Percentiles rank a stretch among this genome's conserved stretches.
phyloP scores from a whole-genome alignment of 441 rosid species.

The Gossypium lobatum region DNA sequence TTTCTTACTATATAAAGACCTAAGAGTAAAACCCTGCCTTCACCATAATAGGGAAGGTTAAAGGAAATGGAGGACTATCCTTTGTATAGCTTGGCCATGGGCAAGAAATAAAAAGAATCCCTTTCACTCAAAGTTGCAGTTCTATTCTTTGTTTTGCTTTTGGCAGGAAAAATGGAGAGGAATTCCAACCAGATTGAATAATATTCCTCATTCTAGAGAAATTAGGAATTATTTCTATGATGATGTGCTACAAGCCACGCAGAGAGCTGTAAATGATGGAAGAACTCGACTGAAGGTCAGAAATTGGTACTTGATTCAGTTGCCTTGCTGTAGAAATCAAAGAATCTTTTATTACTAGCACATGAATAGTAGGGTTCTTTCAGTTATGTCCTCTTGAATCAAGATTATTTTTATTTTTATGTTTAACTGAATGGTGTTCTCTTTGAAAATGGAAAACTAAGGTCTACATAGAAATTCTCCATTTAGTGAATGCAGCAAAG shows the following conservation, averaged over 20 bases:
- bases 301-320: not conserved
- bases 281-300: conserved; percentile 70
- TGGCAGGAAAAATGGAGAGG: conserved; percentile 86
- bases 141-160: conserved; percentile 26
- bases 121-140: not conserved
- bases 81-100: not conserved
- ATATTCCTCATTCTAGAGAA: conserved; percentile 92
- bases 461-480: not conserved
- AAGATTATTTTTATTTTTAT: not conserved
- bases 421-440: not conserved
- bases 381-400: not conserved
- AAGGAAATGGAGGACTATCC: not conserved
- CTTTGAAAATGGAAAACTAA: not conserved
- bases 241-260: conserved; percentile 77
- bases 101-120: not conserved
- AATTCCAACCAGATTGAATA: conserved; percentile 85
- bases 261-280: conserved; percentile 69
- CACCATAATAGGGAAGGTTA: not conserved
- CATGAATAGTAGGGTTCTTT: not conserved
- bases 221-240: conserved; percentile 84
- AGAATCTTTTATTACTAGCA: not conserved
- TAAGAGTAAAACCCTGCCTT: not conserved
- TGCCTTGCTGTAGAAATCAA: not conserved
- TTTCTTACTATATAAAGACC: not conserved
- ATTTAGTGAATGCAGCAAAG: not conserved